A percentile compares a stretch with the other conserved stretches of the same genome.
Conservation (phyloP, 345 rosid genomes). For the Litchi chinensis region DNA sequence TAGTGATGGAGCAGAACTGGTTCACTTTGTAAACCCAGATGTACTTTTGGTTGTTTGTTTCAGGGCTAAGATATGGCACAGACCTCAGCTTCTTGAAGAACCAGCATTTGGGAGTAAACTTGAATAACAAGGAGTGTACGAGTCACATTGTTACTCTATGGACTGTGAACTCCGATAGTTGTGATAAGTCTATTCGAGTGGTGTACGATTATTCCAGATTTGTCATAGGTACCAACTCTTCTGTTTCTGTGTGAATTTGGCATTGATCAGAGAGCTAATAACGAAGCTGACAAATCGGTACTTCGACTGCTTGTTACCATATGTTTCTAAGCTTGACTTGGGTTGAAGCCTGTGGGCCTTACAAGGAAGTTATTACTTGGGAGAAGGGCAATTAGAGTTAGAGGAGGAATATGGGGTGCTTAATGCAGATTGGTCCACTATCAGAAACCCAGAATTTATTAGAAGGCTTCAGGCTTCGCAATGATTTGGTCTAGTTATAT, state of each 20-base stretch:
- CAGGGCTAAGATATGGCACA: neutral
- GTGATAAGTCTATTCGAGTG: conserved; percentile 8
- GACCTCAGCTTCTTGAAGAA: conserved; percentile 34
- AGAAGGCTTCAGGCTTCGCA: conserved; percentile 27
- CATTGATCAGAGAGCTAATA: conserved; percentile 30
- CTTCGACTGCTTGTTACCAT: conserved; percentile 39
- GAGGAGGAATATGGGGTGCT: conserved; percentile 40
- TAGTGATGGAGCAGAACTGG: conserved; percentile 32
- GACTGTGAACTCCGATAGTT: conserved; percentile 14
- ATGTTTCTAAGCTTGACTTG: conserved; percentile 39
- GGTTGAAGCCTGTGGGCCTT: conserved; percentile 49
- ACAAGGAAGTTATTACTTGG: conserved; percentile 45
- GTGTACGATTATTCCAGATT: conserved; percentile 16
- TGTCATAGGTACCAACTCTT: conserved; percentile 24
- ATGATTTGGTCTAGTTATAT: neutral
- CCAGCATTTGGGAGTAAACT: conserved; percentile 21
- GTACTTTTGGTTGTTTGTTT: conserved; percentile 35
- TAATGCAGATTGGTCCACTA: conserved; percentile 31
- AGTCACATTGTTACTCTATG: conserved; percentile 43
- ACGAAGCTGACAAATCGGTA: conserved; percentile 24
- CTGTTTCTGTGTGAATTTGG: conserved; percentile 51
- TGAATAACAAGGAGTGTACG: conserved; percentile 37
- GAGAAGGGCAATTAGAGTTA: conserved; percentile 27
- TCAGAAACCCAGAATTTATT: conserved; percentile 31
- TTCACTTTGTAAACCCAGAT: conserved; percentile 44